A percentile compares a stretch with the other conserved stretches of the same genome.
Evolutionary conservation across 352 stramenopile species (phyloP).

Genomic region (Pythium oligandrum): DNA sequence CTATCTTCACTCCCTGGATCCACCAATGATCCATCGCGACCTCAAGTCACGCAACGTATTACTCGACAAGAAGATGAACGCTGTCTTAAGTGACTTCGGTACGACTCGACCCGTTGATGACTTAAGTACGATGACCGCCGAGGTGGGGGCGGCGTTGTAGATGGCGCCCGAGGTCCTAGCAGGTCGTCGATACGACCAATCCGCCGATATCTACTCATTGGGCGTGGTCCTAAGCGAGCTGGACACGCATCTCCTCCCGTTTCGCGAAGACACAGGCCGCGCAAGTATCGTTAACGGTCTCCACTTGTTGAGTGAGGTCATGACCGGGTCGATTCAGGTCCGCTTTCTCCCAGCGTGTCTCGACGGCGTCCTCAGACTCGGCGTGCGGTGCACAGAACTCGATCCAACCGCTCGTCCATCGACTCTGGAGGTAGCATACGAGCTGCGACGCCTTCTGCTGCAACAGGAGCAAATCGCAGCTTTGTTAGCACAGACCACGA

Average conservation of each 20-base stretch:
- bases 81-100: slow-evolving; percentile 33
- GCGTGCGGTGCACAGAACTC: no score
- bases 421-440: no score
- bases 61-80: slow-evolving; percentile 38
- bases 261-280: no score
- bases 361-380: no score
- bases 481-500: no score
- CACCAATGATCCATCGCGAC: slow-evolving; percentile 81
- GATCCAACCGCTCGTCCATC: no score
- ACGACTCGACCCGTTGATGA: slow-evolving; percentile 49
- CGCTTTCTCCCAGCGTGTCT: no score
- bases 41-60: slow-evolving; percentile 87
- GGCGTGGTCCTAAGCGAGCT: slow-evolving; percentile 65
- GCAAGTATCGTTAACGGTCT: no score
- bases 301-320: no score
- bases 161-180: slow-evolving; percentile 58
- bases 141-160: slow-evolving; percentile 52
- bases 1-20: slow-evolving; percentile 80
- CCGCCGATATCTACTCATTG: slow-evolving; percentile 75
- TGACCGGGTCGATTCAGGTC: no score
- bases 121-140: slow-evolving; percentile 45
- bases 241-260: slow-evolving; percentile 36
- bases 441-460: no score
- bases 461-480: no score
- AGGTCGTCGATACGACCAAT: slow-evolving; percentile 65